Conservation (phyloP, 2,329 filamentous ascomycete genomes). For the Apiospora marii region DNA sequence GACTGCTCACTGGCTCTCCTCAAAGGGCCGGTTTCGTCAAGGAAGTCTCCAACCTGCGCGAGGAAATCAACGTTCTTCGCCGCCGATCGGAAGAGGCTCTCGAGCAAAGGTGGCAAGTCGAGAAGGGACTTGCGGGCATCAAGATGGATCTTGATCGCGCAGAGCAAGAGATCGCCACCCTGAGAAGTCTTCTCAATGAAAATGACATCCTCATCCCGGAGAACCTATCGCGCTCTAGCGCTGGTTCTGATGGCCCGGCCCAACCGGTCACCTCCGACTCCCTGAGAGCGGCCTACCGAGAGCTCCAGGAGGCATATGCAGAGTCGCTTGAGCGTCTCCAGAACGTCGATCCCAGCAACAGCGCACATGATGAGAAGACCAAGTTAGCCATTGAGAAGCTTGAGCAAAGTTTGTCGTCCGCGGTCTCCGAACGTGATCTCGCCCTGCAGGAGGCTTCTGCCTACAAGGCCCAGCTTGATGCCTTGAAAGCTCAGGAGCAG, state of each 20-base stretch:
- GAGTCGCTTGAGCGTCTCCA: slow-evolving; percentile 73
- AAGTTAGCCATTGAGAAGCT: slow-evolving; percentile 69
- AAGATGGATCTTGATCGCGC: slow-evolving; percentile 98
- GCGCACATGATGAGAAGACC: slow-evolving; percentile 63
- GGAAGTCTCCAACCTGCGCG: slow-evolving; percentile 80
- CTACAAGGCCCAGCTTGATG: slow-evolving; percentile 68
- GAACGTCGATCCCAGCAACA: slow-evolving; percentile 61
- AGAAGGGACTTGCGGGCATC: slow-evolving; percentile 85
- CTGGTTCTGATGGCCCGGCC: slow-evolving; percentile 48
- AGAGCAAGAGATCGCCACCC: slow-evolving; percentile 88
- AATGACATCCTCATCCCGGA: slow-evolving; percentile 81
- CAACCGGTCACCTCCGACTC: slow-evolving; percentile 71
- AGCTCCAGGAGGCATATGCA: slow-evolving; percentile 76
- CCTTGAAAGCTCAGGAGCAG: slow-evolving; percentile 64
- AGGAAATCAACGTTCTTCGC: slow-evolving; percentile 85
- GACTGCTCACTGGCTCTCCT: slow-evolving; percentile 72
- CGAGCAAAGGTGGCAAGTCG: slow-evolving; percentile 95
- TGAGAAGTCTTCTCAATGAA: slow-evolving; percentile 80
- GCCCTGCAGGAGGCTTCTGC: slow-evolving; percentile 70
- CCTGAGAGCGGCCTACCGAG: slow-evolving; percentile 76
- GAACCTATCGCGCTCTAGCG: slow-evolving; percentile 57
- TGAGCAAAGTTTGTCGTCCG: slow-evolving; percentile 72
- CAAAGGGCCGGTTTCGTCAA: slow-evolving; percentile 81
- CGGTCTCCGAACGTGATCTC: slow-evolving; percentile 76
- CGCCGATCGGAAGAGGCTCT: slow-evolving; percentile 91